Evolutionary conservation across 306 rosid species (phyloP).

Genomic region (Macrotyloma uniflorum): DNA sequence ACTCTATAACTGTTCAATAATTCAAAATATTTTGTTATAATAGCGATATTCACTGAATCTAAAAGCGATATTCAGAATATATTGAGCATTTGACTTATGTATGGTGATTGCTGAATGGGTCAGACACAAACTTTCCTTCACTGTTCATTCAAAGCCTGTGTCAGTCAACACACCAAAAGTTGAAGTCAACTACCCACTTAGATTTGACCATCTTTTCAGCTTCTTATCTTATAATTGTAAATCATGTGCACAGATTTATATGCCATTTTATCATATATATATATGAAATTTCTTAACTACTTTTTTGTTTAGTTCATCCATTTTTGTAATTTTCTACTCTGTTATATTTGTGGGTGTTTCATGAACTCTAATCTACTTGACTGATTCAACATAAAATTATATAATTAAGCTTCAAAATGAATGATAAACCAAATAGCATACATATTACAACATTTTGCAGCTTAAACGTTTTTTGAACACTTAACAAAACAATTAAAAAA

Average conservation of each 20-base stretch:
- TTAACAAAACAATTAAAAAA: too few species aligned
- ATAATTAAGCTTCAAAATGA: neutral
- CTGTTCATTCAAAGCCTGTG: neutral
- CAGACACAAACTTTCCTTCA: neutral
- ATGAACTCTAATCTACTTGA: neutral
- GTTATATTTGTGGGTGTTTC: too few species aligned
- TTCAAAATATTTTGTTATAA: too few species aligned
- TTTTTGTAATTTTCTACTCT: neutral
- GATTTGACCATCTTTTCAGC: neutral
- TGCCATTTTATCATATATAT: neutral
- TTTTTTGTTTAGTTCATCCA: neutral
- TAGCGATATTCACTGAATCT: too few species aligned
- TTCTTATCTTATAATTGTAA: neutral
- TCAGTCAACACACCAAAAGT: conserved; percentile 20
- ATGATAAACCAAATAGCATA: neutral
- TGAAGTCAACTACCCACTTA: conserved; percentile 15
- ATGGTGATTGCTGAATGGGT: conserved; percentile 11
- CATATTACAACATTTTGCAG: neutral
- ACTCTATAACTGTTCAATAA: too few species aligned
- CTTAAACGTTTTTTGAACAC: too few species aligned
- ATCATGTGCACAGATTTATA: neutral
- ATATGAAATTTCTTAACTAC: neutral
- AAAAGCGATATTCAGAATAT: too few species aligned
- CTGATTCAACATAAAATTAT: neutral
- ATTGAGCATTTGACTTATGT: conserved; percentile 21